Conservation (phyloP, 108 stramenopile genomes). For the Nannochloropsis granulata region DNA sequence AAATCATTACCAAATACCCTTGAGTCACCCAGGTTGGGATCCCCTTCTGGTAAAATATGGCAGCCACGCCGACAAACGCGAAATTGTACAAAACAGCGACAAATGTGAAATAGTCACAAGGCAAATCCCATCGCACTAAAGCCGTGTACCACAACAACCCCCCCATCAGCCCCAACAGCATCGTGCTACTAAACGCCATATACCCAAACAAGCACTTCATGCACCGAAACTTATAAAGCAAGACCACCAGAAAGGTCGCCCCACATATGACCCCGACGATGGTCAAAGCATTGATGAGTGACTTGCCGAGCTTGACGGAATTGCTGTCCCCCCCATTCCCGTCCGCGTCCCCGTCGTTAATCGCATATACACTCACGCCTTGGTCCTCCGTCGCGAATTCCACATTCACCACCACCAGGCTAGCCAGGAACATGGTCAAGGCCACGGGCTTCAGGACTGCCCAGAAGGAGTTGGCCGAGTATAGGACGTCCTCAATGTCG, state of each 20-base stretch:
- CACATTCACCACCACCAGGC: slow-evolving; percentile 13
- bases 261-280: slow-evolving; percentile 64
- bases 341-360: slow-evolving; percentile 34
- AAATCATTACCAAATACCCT: slow-evolving; percentile 63
- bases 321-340: slow-evolving; percentile 40
- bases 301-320: slow-evolving; percentile 44
- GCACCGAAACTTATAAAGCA: slow-evolving; percentile 71
- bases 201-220: slow-evolving; percentile 69
- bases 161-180: slow-evolving; percentile 67
- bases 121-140: slow-evolving; percentile 51
- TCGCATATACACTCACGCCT: background rate
- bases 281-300: slow-evolving; percentile 70
- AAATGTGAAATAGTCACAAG: slow-evolving; percentile 63
- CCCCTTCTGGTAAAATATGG: slow-evolving; percentile 82
- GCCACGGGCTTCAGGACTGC: slow-evolving; percentile 38
- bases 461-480: slow-evolving; percentile 18
- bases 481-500: slow-evolving; percentile 14
- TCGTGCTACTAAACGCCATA: slow-evolving; percentile 58
- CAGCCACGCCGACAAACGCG: slow-evolving; percentile 61
- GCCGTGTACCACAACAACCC: slow-evolving; percentile 46
- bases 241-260: slow-evolving; percentile 75
- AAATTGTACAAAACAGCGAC: slow-evolving; percentile 75
- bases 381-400: background rate
- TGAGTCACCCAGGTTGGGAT: slow-evolving; percentile 69
- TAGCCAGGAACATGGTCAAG: slow-evolving; percentile 34